phyloP scores from a whole-genome alignment of 164 flowering plant genomes.

The Amborella trichopoda region DNA sequence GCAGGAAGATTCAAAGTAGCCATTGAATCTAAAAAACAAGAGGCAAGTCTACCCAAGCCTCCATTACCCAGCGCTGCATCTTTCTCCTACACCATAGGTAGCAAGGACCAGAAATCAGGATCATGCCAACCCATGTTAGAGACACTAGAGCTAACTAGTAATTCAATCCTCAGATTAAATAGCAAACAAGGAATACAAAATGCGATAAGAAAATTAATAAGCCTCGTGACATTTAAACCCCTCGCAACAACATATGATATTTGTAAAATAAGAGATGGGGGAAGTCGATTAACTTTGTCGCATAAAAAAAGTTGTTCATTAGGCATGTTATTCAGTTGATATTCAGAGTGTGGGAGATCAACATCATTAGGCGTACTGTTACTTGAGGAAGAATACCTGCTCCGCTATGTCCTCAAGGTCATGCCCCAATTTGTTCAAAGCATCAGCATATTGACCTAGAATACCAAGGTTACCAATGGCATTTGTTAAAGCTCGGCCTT shows the following conservation, averaged over 20 bases:
- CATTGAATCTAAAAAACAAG: constrained; percentile 95
- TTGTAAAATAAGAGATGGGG: too few relatives aligned
- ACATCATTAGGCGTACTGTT: too few relatives aligned
- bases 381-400: constrained; percentile 49
- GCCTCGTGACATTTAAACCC: too few relatives aligned
- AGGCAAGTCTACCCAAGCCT: constrained; percentile 96
- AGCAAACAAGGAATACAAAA: not conserved
- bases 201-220: too few relatives aligned
- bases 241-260: too few relatives aligned
- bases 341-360: too few relatives aligned
- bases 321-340: too few relatives aligned
- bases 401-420: constrained; percentile 71
- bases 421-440: constrained; percentile 75
- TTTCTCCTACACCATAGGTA: constrained; percentile 49
- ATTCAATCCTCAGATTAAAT: not conserved
- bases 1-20: constrained; percentile 95
- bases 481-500: constrained; percentile 87
- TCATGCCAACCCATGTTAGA: not conserved
- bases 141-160: not conserved
- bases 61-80: constrained; percentile 99
- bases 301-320: too few relatives aligned
- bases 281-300: too few relatives aligned
- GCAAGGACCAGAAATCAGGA: not conserved
- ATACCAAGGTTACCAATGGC: constrained; percentile 75
- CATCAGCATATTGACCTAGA: constrained; percentile 73